Evolutionary conservation across 2,329 filamentous ascomycete genomes (phyloP).

Genomic region (Ophiosphaerella herpotricha): DNA sequence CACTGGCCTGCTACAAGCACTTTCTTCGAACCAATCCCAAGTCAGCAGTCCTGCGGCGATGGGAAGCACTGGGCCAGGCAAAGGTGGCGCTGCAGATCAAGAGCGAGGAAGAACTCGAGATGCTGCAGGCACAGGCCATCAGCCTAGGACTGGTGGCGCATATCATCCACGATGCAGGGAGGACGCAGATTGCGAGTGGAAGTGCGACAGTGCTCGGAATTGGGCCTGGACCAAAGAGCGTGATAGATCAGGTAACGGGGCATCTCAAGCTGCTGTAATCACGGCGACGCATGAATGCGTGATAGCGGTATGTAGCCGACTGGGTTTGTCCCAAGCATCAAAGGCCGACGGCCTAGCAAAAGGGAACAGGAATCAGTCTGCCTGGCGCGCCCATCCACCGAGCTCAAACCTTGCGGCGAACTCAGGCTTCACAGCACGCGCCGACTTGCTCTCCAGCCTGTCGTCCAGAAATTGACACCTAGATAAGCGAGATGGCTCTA

Average conservation of each 20-base stretch:
- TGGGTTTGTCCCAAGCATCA: constrained; percentile 86
- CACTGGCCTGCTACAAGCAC: constrained; percentile 93
- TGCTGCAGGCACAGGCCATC: constrained; percentile 79
- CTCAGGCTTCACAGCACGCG: constrained; percentile 58
- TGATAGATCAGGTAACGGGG: constrained; percentile 85
- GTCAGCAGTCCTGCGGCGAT: constrained; percentile 72
- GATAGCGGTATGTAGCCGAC: constrained; percentile 69
- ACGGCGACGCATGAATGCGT: neutral
- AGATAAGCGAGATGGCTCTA: constrained; percentile 71
- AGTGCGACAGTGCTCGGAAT: constrained; percentile 89
- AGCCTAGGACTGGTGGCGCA: constrained; percentile 85
- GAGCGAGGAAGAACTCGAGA: constrained; percentile 76
- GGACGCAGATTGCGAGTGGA: constrained; percentile 93
- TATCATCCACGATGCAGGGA: constrained; percentile 91
- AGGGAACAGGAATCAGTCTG: constrained; percentile 61
- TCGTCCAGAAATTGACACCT: constrained; percentile 93
- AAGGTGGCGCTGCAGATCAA: constrained; percentile 93
- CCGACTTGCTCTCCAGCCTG: constrained; percentile 85
- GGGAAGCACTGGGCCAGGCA: constrained; percentile 85
- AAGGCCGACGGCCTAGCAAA: constrained; percentile 85
- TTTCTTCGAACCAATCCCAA: constrained; percentile 62
- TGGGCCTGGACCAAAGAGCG: constrained; percentile 74
- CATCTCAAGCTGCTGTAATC: constrained; percentile 76
- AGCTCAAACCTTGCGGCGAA: constrained; percentile 45
- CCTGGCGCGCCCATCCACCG: constrained; percentile 42